A percentile compares a stretch with the other conserved stretches of the same genome.
Evolutionary conservation across 345 rosid species (phyloP).

Genomic region (Rhodamnia argentea): DNA sequence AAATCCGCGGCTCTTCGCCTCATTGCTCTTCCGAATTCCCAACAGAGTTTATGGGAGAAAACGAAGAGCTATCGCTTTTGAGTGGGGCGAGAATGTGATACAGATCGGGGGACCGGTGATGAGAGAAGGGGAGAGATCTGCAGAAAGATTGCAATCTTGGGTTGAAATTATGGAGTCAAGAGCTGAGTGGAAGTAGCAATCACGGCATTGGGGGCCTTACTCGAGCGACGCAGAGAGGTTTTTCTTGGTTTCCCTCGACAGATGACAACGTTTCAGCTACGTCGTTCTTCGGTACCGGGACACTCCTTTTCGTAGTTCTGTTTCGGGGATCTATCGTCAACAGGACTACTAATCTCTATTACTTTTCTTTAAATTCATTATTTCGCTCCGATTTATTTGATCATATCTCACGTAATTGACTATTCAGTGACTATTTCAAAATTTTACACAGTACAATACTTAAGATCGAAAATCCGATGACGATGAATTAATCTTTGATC

Average conservation of each 20-base stretch:
- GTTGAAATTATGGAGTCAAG: not conserved
- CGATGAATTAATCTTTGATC: not conserved
- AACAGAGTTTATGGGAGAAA: not conserved
- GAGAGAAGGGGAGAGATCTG: not conserved
- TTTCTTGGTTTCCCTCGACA: not conserved
- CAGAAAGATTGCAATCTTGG: not conserved
- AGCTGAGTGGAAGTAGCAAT: not conserved
- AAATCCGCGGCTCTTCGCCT: slow-evolving; percentile 60
- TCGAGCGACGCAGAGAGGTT: not conserved
- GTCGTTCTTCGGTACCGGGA: not conserved
- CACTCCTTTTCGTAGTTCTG: not conserved
- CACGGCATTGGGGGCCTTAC: not conserved
- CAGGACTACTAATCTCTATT: not conserved
- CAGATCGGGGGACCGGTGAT: not conserved
- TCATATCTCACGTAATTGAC: not conserved
- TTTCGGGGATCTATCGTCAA: not conserved
- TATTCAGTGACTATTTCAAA: not conserved
- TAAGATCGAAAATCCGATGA: not conserved
- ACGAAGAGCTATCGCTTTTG: not conserved
- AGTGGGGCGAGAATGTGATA: not conserved
- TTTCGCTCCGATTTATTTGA: not conserved
- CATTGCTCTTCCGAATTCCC: slow-evolving; percentile 17
- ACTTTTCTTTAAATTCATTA: not conserved
- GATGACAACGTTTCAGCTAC: not conserved
- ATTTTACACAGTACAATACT: not conserved